phyloP scores from a whole-genome alignment of 441 rosid genomes.

The Gossypium davidsonii region DNA sequence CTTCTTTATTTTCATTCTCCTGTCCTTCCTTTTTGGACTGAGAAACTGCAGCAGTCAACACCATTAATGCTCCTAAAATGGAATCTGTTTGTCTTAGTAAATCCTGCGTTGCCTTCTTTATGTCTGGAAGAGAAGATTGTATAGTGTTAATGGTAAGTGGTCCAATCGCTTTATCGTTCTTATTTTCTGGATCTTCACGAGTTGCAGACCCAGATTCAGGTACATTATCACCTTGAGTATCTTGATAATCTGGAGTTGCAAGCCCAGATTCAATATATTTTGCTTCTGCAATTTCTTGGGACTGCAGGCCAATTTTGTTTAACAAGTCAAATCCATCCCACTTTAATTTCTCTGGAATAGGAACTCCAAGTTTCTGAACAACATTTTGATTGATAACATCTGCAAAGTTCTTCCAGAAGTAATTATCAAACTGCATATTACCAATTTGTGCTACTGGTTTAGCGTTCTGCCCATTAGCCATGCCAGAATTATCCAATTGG shows the following conservation, averaged over 20 bases:
- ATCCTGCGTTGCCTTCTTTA: conserved; percentile 75
- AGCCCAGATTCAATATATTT: conserved; percentile 82
- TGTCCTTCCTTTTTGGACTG: conserved; percentile 52
- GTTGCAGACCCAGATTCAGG: conserved; percentile 80
- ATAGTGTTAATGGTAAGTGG: conserved; percentile 24
- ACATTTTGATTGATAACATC: conserved; percentile 55
- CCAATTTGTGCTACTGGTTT: conserved; percentile 28
- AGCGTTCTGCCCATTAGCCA: conserved; percentile 17
- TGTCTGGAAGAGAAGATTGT: conserved; percentile 70
- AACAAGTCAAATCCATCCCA: conserved; percentile 75
- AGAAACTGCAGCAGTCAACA: conserved; percentile 67
- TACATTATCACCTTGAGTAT: conserved; percentile 33
- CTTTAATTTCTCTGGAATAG: conserved; percentile 57
- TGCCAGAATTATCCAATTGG: conserved; percentile 21
- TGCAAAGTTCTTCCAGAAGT: conserved; percentile 66
- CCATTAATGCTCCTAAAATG: conserved; percentile 82
- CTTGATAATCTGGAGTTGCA: conserved; percentile 50
- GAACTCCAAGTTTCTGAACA: conserved; percentile 63
- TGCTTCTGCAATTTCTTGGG: conserved; percentile 69
- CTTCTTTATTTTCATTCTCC: conserved; percentile 25
- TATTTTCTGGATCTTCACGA: conserved; percentile 34
- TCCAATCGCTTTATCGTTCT: conserved; percentile 36
- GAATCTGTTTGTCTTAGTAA: conserved; percentile 80
- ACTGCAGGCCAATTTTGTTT: conserved; percentile 63
- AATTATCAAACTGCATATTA: conserved; percentile 33